Evolutionary conservation across 208 protist genomes (phyloP).

Genomic region (Trypanosoma rangeli): DNA sequence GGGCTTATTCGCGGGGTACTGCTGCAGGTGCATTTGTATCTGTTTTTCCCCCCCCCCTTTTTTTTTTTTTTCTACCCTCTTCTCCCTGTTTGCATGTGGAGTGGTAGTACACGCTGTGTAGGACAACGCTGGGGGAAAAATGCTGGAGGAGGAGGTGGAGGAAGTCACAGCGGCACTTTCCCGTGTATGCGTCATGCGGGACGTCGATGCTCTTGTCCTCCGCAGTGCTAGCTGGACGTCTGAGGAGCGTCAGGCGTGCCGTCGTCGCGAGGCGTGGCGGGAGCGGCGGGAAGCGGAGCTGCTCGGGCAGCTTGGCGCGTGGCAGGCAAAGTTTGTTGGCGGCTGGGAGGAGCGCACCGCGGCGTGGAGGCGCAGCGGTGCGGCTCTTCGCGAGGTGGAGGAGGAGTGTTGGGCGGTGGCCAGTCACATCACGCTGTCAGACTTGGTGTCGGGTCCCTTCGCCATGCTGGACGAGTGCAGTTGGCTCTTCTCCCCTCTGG

Average conservation of each 20-base stretch:
- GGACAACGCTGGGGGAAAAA: background rate
- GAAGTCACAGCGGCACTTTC: background rate
- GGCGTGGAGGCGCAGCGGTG: constrained; percentile 16
- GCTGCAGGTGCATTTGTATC: background rate
- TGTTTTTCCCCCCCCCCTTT: background rate
- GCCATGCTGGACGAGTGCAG: constrained; percentile 17
- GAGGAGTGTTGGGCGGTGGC: constrained; percentile 12
- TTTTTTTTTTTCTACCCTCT: background rate
- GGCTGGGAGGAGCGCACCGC: constrained; percentile 13
- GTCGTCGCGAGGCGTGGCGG: constrained; percentile 35
- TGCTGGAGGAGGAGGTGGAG: constrained; percentile 1
- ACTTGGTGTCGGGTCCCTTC: constrained; percentile 38
- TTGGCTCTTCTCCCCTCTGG: constrained; percentile 16
- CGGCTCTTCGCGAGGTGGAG: constrained; percentile 18
- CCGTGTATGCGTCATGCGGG: constrained; percentile 4
- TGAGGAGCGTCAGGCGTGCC: constrained; percentile 16
- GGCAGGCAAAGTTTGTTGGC: constrained; percentile 26
- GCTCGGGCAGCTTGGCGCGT: constrained; percentile 25
- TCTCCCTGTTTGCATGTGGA: background rate
- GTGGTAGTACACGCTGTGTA: background rate
- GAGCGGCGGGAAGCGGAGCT: constrained; percentile 22
- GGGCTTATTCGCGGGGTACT: background rate
- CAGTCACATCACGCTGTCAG: constrained; percentile 4
- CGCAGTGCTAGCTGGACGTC: background rate
- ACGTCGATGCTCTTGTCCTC: background rate